Conservation (phyloP, 805 yeast genomes). For the Candida silvatica region DNA sequence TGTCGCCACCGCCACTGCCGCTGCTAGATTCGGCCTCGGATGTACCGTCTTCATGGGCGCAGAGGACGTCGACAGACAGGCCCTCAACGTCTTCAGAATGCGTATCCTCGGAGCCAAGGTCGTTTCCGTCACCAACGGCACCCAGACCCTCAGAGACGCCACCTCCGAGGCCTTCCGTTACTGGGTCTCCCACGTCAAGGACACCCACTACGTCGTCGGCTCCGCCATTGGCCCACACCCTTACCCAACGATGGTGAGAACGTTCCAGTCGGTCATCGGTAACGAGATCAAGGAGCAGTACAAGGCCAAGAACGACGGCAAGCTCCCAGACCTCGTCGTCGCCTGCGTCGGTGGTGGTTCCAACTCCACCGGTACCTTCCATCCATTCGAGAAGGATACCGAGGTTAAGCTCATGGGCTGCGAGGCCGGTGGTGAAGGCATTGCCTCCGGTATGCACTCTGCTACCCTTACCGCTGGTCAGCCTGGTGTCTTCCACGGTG, state of each 20-base stretch:
- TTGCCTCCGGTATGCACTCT: slow-evolving; percentile 81
- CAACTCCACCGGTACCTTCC: slow-evolving; percentile 91
- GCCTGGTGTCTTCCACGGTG: slow-evolving; percentile 99
- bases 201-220: slow-evolving; percentile 94
- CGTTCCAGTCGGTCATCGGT: slow-evolving; percentile 97
- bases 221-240: slow-evolving; percentile 99
- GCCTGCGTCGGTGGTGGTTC: slow-evolving; percentile 99
- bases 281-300: slow-evolving; percentile 90
- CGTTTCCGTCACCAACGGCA: slow-evolving; percentile 88
- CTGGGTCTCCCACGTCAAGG: slow-evolving; percentile 84
- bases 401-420: slow-evolving; percentile 82
- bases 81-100: slow-evolving; percentile 96
- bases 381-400: slow-evolving; percentile 80
- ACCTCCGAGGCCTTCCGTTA: slow-evolving; percentile 93
- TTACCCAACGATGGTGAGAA: slow-evolving; percentile 94
- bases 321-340: slow-evolving; percentile 85
- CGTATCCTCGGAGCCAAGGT: slow-evolving; percentile 93
- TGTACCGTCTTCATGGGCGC: slow-evolving; percentile 99
- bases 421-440: slow-evolving; percentile 98
- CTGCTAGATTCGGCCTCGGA: slow-evolving; percentile 86
- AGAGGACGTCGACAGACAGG: slow-evolving; percentile 98
- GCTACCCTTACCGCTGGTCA: slow-evolving; percentile 93
- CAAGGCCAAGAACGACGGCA: slow-evolving; percentile 66
- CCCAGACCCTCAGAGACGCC: slow-evolving; percentile 94
- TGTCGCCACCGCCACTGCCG: slow-evolving; percentile 88